These are phyloP conservation scores for Leccinum griseonigrum DNA, from an alignment of 1,284 basidiomycete species.

Conservation along the genomic window DNA sequence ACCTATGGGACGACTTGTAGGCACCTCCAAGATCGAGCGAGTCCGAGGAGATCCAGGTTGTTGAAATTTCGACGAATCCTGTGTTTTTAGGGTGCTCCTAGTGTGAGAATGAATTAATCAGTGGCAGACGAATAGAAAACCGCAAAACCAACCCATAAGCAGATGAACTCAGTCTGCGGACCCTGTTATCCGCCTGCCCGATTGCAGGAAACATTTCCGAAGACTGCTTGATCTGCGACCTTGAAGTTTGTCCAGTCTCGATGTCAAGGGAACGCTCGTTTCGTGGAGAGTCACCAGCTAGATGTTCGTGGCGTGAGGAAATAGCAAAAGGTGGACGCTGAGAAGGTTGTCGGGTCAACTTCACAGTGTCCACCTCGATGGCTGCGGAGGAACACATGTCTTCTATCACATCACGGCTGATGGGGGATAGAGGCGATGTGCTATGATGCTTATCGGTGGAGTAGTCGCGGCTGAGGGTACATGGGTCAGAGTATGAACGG, in stretches of 20 bases:
- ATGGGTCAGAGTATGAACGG: not conserved
- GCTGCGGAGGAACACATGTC: constrained; percentile 13
- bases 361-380: not conserved
- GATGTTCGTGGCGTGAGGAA: not conserved
- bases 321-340: not conserved
- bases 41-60: constrained; percentile 2
- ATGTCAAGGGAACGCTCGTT: not conserved
- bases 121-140: not conserved
- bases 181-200: not conserved
- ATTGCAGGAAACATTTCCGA: not conserved
- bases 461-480: constrained; percentile 4
- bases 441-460: not conserved
- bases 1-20: constrained; percentile 1
- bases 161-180: constrained; percentile 1
- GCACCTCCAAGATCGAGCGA: not conserved
- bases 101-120: constrained; percentile 2
- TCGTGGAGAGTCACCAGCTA: not conserved
- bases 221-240: not conserved
- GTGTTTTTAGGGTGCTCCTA: constrained; percentile 2
- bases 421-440: constrained; percentile 18
- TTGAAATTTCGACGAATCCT: not conserved
- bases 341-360: too few species aligned
- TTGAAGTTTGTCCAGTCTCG: not conserved
- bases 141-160: constrained; percentile 10
- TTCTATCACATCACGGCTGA: constrained; percentile 18